A percentile compares a stretch with the other conserved stretches of the same genome.
Conservation (phyloP, 768 basidiomycete species). For the Coprinopsis cinerea region DNA sequence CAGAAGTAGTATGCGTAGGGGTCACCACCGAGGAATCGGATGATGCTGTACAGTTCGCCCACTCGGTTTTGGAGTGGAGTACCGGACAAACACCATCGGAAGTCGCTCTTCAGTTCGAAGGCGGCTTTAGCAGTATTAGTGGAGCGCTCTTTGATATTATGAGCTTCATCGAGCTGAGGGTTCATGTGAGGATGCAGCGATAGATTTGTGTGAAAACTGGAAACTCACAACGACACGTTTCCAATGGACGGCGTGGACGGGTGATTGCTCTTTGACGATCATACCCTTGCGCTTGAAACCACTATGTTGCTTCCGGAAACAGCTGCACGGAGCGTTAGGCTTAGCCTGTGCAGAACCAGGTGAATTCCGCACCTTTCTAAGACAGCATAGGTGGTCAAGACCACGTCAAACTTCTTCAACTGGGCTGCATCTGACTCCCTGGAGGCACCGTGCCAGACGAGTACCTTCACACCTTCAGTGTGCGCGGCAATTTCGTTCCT, state of each 20-base stretch:
- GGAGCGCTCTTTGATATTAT: slow-evolving; percentile 94
- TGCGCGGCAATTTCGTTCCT: slow-evolving; percentile 87
- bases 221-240: slow-evolving; percentile 63
- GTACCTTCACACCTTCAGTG: slow-evolving; percentile 76
- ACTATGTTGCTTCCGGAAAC: slow-evolving; percentile 86
- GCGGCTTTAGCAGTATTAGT: slow-evolving; percentile 97
- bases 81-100: slow-evolving; percentile 93
- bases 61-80: slow-evolving; percentile 97
- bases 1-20: slow-evolving; percentile 93
- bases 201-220: not conserved
- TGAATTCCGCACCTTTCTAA: slow-evolving; percentile 49
- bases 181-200: slow-evolving; percentile 3
- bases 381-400: slow-evolving; percentile 83
- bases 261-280: slow-evolving; percentile 84
- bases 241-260: slow-evolving; percentile 83
- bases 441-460: slow-evolving; percentile 87
- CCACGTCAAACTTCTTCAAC: slow-evolving; percentile 84
- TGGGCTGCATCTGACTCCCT: slow-evolving; percentile 62
- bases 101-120: slow-evolving; percentile 77
- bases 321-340: slow-evolving; percentile 46
- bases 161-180: slow-evolving; percentile 83
- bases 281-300: slow-evolving; percentile 86
- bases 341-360: not conserved
- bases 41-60: slow-evolving; percentile 95
- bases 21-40: slow-evolving; percentile 89